Conservation (phyloP, 805 yeast species). For the Sungouiozyma intestinalis region DNA sequence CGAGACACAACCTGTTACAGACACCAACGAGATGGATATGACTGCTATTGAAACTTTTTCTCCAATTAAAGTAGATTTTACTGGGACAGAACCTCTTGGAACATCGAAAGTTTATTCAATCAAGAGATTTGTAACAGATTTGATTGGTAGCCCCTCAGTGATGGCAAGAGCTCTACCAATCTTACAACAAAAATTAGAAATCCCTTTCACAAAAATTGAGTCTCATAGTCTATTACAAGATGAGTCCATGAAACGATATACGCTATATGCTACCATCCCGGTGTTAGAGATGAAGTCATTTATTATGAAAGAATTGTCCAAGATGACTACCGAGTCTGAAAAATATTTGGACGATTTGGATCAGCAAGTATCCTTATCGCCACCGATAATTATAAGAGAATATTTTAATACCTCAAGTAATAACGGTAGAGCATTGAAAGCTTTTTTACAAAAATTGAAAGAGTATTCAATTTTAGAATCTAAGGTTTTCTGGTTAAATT, state of each 20-base stretch:
- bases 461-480: conserved; percentile 44
- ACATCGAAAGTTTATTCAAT: conserved; percentile 7
- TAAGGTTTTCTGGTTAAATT: conserved; percentile 47
- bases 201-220: neutral
- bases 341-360: conserved; percentile 38
- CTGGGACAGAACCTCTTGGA: neutral
- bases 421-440: conserved; percentile 33
- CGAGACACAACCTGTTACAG: neutral
- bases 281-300: conserved; percentile 39
- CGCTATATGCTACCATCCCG: conserved; percentile 21
- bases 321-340: conserved; percentile 41
- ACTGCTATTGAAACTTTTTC: conserved; percentile 20
- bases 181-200: neutral
- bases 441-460: conserved; percentile 41
- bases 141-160: neutral
- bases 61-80: conserved; percentile 14
- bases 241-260: neutral
- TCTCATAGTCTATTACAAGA: neutral
- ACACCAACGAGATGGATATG: conserved; percentile 4
- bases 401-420: conserved; percentile 34
- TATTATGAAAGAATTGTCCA: conserved; percentile 43
- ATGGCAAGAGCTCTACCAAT: neutral
- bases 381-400: conserved; percentile 41
- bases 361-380: conserved; percentile 44
- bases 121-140: conserved; percentile 2